A percentile compares a stretch with the other conserved stretches of the same genome.
Evolutionary conservation across 2,329 filamentous ascomycete genomes (phyloP).

Genomic region (Pseudogymnoascus sp.): DNA sequence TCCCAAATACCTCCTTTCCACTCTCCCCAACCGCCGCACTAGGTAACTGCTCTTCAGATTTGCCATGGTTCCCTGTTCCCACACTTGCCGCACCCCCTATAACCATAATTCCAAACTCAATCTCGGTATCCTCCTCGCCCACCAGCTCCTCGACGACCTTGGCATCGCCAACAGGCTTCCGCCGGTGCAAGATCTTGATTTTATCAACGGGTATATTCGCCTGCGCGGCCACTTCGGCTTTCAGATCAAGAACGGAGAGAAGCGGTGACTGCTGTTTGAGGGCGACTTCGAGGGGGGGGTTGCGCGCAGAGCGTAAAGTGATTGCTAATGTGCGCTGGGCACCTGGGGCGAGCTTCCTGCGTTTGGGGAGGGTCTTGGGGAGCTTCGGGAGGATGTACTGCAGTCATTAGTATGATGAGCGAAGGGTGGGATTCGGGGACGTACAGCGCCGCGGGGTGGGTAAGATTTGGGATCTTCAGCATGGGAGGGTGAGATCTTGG

Average conservation of each 20-base stretch:
- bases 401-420: slow-evolving; percentile 11
- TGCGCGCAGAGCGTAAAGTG: slow-evolving; percentile 68
- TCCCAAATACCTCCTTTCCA: slow-evolving; percentile 52
- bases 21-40: slow-evolving; percentile 43
- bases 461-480: slow-evolving; percentile 78
- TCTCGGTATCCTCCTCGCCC: slow-evolving; percentile 43
- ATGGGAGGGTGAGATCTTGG: slow-evolving; percentile 82
- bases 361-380: slow-evolving; percentile 45
- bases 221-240: slow-evolving; percentile 57
- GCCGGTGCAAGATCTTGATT: slow-evolving; percentile 77
- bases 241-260: slow-evolving; percentile 73
- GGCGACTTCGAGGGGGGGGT: slow-evolving; percentile 60
- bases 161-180: slow-evolving; percentile 73
- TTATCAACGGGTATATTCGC: slow-evolving; percentile 63
- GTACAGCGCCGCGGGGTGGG: slow-evolving; percentile 68
- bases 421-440: slow-evolving; percentile 23
- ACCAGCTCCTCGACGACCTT: slow-evolving; percentile 72
- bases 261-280: slow-evolving; percentile 56
- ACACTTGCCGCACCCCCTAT: slow-evolving; percentile 59
- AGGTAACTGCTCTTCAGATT: slow-evolving; percentile 29
- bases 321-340: slow-evolving; percentile 49
- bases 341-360: slow-evolving; percentile 41
- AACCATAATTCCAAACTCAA: slow-evolving; percentile 85
- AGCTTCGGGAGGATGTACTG: slow-evolving; percentile 67
- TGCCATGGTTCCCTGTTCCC: slow-evolving; percentile 21